phyloP scores from a whole-genome alignment of 768 basidiomycete genomes.

The Leccinum truebloodii region DNA sequence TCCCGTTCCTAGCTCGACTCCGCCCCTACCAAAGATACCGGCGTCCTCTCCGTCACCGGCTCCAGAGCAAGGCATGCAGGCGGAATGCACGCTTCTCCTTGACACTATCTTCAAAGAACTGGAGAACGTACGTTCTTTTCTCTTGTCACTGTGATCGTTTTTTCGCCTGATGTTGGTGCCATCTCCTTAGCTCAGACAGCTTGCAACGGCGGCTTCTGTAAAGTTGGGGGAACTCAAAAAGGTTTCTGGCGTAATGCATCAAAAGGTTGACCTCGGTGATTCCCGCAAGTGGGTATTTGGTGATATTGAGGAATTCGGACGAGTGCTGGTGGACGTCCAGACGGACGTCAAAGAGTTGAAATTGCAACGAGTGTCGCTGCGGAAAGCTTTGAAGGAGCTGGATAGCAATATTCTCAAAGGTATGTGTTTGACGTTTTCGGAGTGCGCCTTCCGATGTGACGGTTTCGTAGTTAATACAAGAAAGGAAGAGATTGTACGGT shows the following conservation, averaged over 20 bases:
- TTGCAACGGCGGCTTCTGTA: slow-evolving; percentile 41
- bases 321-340: slow-evolving; percentile 36
- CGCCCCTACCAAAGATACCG: slow-evolving; percentile 1
- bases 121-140: slow-evolving; percentile 48
- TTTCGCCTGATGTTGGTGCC: background rate
- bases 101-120: slow-evolving; percentile 52
- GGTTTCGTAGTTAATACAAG: slow-evolving; percentile 65
- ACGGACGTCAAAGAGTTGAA: slow-evolving; percentile 54
- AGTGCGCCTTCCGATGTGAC: background rate
- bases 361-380: slow-evolving; percentile 41
- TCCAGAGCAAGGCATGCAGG: slow-evolving; percentile 65
- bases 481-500: slow-evolving; percentile 80
- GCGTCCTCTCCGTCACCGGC: slow-evolving; percentile 18
- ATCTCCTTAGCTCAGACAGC: slow-evolving; percentile 42
- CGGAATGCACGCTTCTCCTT: slow-evolving; percentile 57
- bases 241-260: slow-evolving; percentile 39
- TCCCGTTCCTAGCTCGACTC: slow-evolving; percentile 7
- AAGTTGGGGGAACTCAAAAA: slow-evolving; percentile 39
- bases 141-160: background rate
- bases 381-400: slow-evolving; percentile 51
- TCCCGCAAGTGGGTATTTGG: slow-evolving; percentile 52
- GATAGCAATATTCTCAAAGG: slow-evolving; percentile 71
- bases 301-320: slow-evolving; percentile 54
- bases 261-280: slow-evolving; percentile 48
- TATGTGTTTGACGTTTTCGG: slow-evolving; percentile 31